Evolutionary conservation across 2,329 filamentous ascomycete species (phyloP).

Genomic region (Diplodia mutila): DNA sequence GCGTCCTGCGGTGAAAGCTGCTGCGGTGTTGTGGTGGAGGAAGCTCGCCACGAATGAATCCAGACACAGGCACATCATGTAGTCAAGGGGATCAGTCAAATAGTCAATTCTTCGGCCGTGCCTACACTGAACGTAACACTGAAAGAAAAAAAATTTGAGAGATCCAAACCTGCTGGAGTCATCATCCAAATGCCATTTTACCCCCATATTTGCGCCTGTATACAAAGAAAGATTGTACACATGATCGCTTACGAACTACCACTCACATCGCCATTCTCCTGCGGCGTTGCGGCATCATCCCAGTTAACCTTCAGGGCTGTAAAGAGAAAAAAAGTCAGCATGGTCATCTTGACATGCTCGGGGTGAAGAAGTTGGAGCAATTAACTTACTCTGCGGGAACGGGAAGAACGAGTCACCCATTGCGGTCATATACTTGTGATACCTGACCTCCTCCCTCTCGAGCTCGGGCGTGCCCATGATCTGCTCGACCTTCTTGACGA

Average conservation of each 20-base stretch:
- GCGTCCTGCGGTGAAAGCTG: no score
- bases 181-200: background rate
- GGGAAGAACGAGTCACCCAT: conserved; percentile 53
- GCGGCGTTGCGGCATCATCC: background rate
- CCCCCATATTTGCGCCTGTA: background rate
- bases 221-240: background rate
- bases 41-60: no score
- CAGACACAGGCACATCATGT: no score
- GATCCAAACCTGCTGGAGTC: background rate
- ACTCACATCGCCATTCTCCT: background rate
- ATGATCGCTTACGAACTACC: background rate
- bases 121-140: no score
- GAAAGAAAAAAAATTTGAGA: background rate
- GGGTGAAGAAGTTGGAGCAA: no score
- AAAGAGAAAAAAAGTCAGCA: background rate
- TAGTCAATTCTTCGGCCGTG: no score
- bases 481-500: conserved; percentile 49
- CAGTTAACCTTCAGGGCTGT: conserved; percentile 7
- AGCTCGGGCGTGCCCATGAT: conserved; percentile 27
- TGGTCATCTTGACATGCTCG: no score
- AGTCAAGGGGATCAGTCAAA: no score
- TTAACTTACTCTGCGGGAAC: conserved; percentile 53
- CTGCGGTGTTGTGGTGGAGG: no score
- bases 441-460: conserved; percentile 39
- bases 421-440: conserved; percentile 53